phyloP scores from a whole-genome alignment of 352 stramenopile genomes.

The Pythium brachiatum region DNA sequence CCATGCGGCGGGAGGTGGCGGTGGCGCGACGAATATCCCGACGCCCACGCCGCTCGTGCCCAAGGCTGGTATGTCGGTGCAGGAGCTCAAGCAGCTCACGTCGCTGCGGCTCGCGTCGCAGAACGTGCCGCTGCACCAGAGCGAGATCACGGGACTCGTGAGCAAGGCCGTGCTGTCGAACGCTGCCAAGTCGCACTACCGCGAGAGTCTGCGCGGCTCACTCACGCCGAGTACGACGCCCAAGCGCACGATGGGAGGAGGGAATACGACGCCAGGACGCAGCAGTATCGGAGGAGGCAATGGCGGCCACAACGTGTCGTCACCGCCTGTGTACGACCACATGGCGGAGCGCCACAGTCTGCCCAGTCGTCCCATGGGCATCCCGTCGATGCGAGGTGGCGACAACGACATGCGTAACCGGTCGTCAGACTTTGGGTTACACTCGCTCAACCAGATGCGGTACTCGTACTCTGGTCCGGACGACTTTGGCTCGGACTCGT shows the following conservation, averaged over 20 bases:
- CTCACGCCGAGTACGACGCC: conserved; percentile 53
- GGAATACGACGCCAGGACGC: conserved; percentile 20
- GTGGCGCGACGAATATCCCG: conserved; percentile 12
- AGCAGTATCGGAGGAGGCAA: conserved; percentile 2
- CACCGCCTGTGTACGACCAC: conserved; percentile 14
- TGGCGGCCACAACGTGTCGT: conserved; percentile 3
- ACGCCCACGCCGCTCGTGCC: conserved; percentile 43
- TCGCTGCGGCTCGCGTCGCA: conserved; percentile 74
- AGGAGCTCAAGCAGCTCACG: conserved; percentile 85
- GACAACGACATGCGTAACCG: conserved; percentile 8
- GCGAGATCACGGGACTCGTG: conserved; percentile 65
- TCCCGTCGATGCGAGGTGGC: conserved; percentile 22
- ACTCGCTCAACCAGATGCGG: conserved; percentile 33
- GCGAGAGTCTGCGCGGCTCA: conserved; percentile 56
- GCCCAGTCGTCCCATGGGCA: conserved; percentile 21
- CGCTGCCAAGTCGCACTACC: conserved; percentile 76
- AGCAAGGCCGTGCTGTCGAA: conserved; percentile 76
- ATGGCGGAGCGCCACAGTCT: conserved; percentile 26
- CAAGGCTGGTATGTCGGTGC: conserved; percentile 83
- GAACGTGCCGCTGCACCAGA: conserved; percentile 56
- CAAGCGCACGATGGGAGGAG: conserved; percentile 31
- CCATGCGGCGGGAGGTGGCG: conserved; percentile 4
- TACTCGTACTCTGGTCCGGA: conserved; percentile 68
- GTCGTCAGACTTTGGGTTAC: conserved; percentile 22
- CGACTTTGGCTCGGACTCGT: conserved; percentile 62